phyloP scores from a whole-genome alignment of 148 eudicot species.

The Pouteria glomerata region DNA sequence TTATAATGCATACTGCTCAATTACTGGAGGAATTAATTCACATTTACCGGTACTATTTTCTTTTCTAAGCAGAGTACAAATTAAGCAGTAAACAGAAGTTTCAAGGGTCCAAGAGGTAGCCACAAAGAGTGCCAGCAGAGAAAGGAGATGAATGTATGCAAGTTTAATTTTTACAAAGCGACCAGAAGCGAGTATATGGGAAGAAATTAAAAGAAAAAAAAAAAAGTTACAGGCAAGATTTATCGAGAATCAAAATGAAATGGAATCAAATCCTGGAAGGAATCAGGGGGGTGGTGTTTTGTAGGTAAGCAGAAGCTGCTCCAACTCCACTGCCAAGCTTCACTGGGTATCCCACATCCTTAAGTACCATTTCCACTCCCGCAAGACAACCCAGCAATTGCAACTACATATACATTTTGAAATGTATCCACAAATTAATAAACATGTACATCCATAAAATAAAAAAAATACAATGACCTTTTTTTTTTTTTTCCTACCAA shows the following conservation, averaged over 20 bases:
- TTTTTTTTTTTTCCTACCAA: no score
- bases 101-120: no score
- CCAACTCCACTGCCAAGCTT: constrained; percentile 91
- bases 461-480: no score
- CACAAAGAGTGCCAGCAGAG: constrained; percentile 12
- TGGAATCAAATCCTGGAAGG: constrained; percentile 77
- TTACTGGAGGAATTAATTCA: no score
- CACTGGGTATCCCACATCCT: constrained; percentile 94
- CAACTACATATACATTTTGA: constrained; percentile 41
- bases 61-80: no score
- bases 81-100: no score
- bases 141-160: background rate
- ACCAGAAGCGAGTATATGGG: background rate
- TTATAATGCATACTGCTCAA: no score
- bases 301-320: constrained; percentile 77
- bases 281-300: constrained; percentile 76
- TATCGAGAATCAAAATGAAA: background rate
- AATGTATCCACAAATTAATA: background rate
- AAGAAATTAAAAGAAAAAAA: background rate
- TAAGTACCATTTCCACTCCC: constrained; percentile 98
- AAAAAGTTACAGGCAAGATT: constrained; percentile 2
- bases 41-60: no score
- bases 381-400: constrained; percentile 95
- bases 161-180: constrained; percentile 12
- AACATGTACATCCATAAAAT: no score